Evolutionary conservation across 2,329 filamentous ascomycete genomes (phyloP).

Genomic region (Sordariomycetes sp.): DNA sequence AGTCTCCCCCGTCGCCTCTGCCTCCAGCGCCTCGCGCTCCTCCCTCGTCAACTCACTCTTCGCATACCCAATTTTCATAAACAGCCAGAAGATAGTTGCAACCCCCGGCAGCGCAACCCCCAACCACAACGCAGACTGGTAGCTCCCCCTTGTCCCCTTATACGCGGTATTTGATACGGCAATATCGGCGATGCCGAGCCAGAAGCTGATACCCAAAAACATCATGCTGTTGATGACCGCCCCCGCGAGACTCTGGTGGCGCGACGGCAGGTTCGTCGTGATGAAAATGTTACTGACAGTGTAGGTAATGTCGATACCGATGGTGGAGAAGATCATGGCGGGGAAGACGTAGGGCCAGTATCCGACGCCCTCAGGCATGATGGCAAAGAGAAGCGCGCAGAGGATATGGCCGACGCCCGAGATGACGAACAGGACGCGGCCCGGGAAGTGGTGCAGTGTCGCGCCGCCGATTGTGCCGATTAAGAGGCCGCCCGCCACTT

Average conservation of each 20-base stretch:
- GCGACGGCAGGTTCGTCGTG: slow-evolving; percentile 44
- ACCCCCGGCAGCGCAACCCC: slow-evolving; percentile 34
- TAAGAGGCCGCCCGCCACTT: slow-evolving; percentile 44
- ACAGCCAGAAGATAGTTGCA: slow-evolving; percentile 28
- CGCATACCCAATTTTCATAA: slow-evolving; percentile 8
- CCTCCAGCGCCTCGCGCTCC: slow-evolving; percentile 9
- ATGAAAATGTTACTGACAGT: slow-evolving; percentile 56
- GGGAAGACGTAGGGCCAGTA: slow-evolving; percentile 56
- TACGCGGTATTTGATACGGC: slow-evolving; percentile 25
- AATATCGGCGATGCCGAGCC: slow-evolving; percentile 51
- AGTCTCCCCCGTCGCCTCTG: slow-evolving; percentile 1
- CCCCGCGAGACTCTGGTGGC: slow-evolving; percentile 50
- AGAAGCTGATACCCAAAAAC: slow-evolving; percentile 49
- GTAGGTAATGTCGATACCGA: slow-evolving; percentile 54
- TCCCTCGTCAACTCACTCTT: slow-evolving; percentile 11
- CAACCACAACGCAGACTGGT: slow-evolving; percentile 49
- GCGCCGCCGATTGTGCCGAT: slow-evolving; percentile 39
- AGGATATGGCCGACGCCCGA: slow-evolving; percentile 36
- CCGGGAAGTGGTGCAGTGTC: slow-evolving; percentile 40
- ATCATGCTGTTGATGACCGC: slow-evolving; percentile 49
- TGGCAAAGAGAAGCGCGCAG: slow-evolving; percentile 38
- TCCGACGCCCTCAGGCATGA: slow-evolving; percentile 35
- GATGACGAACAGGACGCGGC: slow-evolving; percentile 36
- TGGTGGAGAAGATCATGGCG: slow-evolving; percentile 42
- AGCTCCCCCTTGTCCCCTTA: slow-evolving; percentile 32